These are phyloP conservation scores for Psilocybe cyanescens DNA, from an alignment of 768 basidiomycete genomes.

Conservation along the genomic window DNA sequence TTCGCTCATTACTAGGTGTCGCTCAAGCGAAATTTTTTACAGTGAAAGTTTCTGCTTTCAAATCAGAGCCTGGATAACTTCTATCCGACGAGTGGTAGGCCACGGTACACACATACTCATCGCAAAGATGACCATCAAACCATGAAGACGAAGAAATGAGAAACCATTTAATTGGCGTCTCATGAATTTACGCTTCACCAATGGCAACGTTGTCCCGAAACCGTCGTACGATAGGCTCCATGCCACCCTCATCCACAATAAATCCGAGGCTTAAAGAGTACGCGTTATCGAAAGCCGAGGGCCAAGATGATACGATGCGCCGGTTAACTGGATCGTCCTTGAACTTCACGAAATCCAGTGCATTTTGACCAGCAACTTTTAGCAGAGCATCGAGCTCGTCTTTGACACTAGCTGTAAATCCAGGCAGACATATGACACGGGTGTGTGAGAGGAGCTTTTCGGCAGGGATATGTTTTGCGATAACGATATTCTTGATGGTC, in stretches of 20 bases:
- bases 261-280: slow-evolving; percentile 48
- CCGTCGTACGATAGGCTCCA: slow-evolving; percentile 44
- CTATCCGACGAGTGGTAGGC: no score
- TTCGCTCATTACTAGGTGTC: no score
- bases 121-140: no score
- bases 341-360: slow-evolving; percentile 49
- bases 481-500: slow-evolving; percentile 56
- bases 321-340: slow-evolving; percentile 46
- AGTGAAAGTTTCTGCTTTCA: no score
- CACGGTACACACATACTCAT: no score
- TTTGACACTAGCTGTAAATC: slow-evolving; percentile 58
- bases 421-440: slow-evolving; percentile 61
- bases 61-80: no score
- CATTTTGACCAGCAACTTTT: slow-evolving; percentile 52
- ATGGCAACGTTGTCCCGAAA: slow-evolving; percentile 26
- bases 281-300: slow-evolving; percentile 46
- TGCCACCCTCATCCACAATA: slow-evolving; percentile 47
- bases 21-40: no score
- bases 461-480: slow-evolving; percentile 49
- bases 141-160: no score
- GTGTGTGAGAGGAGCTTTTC: slow-evolving; percentile 44
- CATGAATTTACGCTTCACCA: slow-evolving; percentile 3
- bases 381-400: slow-evolving; percentile 58
- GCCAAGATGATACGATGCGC: slow-evolving; percentile 53
- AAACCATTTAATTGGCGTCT: not conserved